Evolutionary conservation across 2,329 filamentous ascomycete genomes (phyloP), one percentile per base, ranked within the genome.

Genomic region (Chrysoporthe austroafricana): DNA sequence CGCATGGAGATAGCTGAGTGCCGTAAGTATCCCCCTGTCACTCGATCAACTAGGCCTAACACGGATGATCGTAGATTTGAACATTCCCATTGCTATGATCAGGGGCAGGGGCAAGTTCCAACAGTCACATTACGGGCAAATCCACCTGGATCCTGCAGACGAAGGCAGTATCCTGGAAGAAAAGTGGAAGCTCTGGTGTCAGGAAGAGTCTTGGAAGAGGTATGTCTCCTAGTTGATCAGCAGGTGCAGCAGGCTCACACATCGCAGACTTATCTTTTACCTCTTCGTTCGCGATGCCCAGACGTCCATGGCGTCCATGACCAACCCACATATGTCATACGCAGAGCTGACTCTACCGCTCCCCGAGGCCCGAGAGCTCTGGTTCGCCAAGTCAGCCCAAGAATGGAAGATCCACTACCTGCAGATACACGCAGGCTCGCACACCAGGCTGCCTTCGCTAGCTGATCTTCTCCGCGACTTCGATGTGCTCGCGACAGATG

Each of bases 141-240:
- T 90, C 16, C 74, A 79, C 0, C 83, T 88, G 1, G 74, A 78
- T n/a, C 73, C 82, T 0, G 82, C 84, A 1, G 89, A 91, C 66
- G 79, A 85, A 32, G 87, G 85, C 1, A 76, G 85, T 21, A 78
- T 78, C 2, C 77, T 93, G 0, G 84, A 91, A 67, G 78, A 81
- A 3, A 92, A 91, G 72, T 93, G 90, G 90, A 82, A 79, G 66
- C 77, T 78, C 34, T 93, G 90, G 90, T 82, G 86, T 16, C 81
- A 86, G 59, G 80, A 86, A 68, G 90, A 92, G 73, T 88, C 86
- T 3, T 91, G 87, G 79, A 91, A 91, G 74, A 84, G 89, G 79
- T 85, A 70, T 64, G 72, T 69, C 18, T 13, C n/a, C 39, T 16
- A 5, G 6, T 16, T 21, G 7, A 32, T 18, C 2, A 1, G 43